Base-by-base conservation (phyloP, 2,329 filamentous ascomycete genomes). In the Metarhizium guizhouense region DNA sequence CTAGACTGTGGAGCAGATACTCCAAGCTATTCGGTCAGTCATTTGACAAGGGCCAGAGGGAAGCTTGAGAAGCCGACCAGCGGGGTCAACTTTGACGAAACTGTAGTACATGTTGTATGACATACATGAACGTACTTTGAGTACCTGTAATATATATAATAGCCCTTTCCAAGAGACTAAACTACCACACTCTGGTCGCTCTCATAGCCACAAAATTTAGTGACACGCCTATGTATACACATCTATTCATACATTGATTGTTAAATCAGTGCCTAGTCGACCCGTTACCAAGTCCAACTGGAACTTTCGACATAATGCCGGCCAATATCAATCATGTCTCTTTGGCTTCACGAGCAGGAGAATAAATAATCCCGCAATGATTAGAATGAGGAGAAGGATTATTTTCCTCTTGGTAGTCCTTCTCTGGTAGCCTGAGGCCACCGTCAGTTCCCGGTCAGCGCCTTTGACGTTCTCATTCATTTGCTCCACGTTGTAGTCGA, bases 401-500 rank as follows among this genome's bases (percentile, higher is more conserved):
- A 95, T 85, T 74, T 96, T 96, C 61, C 94, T 81, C 74, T 96
- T 99, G 25, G 89, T 91, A 53, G 87, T 87, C 67, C 85, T 87
- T 69, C 84, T 85, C 75, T 99, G 94, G 67, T 97, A 97, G 18
- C 88, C 87, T 4, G 88, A 91, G 14, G 94, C 88, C 56, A 95
- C 85, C 59, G 85, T 90, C 54, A 99, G 80, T 73, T 99, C 94
- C 70, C 93, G 94, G 59, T 96, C 90, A 3, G 94, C 94, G 20
- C 81, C 88, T 68, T 96, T 95, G 57, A 99, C 90, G 65, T 97
- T 91, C 20, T 85, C 86, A n/a, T 85, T 84, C 88, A 97, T 96
- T 58, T 87, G 82, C 73, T 99, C 94, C 54, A 99, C 91, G 65
- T 99, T 99, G 74, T 96, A 99, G 72, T 99, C 95, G 64, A 95